Conservation (phyloP, 805 yeast genomes). For the Suhomyces sp. region DNA sequence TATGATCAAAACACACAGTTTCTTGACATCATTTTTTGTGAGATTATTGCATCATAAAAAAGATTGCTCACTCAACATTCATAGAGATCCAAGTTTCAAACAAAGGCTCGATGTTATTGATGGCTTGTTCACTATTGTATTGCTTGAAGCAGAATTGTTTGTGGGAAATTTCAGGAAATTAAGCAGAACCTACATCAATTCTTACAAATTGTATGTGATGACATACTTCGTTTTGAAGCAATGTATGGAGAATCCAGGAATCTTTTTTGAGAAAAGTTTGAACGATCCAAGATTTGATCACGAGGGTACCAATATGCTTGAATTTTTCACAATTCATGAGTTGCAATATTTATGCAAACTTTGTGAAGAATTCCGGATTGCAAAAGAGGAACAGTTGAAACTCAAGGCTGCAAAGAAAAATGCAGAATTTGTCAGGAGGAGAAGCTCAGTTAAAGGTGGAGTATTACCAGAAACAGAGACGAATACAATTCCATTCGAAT, state of each 20-base stretch:
- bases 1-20: constrained; percentile 42
- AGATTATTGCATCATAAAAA: constrained; percentile 39
- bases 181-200: constrained; percentile 38
- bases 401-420: constrained; percentile 3
- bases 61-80: constrained; percentile 23
- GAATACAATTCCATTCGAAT: constrained; percentile 5
- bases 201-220: constrained; percentile 42
- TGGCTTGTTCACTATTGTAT: constrained; percentile 28
- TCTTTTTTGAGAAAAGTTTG: constrained; percentile 31
- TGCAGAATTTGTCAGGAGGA: not conserved
- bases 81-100: constrained; percentile 13
- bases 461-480: too few species aligned
- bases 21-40: constrained; percentile 38
- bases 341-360: constrained; percentile 34
- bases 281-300: constrained; percentile 29
- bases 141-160: constrained; percentile 41
- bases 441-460: constrained; percentile 3
- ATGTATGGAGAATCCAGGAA: constrained; percentile 41
- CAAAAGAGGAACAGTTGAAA: constrained; percentile 28
- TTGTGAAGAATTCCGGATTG: constrained; percentile 39
- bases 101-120: constrained; percentile 33
- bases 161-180: constrained; percentile 42
- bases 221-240: constrained; percentile 40
- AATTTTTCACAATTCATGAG: constrained; percentile 36
- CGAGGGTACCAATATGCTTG: constrained; percentile 40